A percentile compares a stretch with the other conserved stretches of the same genome.
Evolutionary conservation across 2,329 filamentous ascomycete genomes (phyloP).

Genomic region (Aureobasidium pullulans): DNA sequence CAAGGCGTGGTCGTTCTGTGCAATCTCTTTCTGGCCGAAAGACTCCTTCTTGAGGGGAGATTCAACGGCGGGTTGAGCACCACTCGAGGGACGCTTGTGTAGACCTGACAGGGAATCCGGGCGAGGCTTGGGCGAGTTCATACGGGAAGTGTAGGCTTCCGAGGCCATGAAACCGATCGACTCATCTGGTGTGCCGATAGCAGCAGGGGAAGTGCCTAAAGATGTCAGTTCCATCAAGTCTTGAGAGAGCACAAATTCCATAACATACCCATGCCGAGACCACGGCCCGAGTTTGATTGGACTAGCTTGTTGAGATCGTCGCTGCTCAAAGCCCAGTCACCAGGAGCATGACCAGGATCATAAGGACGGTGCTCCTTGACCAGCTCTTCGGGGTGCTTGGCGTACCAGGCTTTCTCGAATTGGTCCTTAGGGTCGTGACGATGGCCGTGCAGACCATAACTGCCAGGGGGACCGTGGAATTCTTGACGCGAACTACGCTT

Average conservation of each 20-base stretch:
- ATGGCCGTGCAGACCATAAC: constrained; percentile 88
- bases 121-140: constrained; percentile 57
- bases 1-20: constrained; percentile 22
- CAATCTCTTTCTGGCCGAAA: constrained; percentile 29
- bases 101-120: constrained; percentile 26
- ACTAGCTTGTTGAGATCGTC: constrained; percentile 89
- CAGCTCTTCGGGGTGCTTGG: constrained; percentile 78
- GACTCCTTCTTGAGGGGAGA: constrained; percentile 40
- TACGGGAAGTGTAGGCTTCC: constrained; percentile 73
- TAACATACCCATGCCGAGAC: constrained; percentile 43
- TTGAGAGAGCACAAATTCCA: neutral
- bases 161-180: constrained; percentile 83
- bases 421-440: constrained; percentile 67
- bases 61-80: constrained; percentile 30
- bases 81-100: constrained; percentile 25
- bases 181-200: constrained; percentile 73
- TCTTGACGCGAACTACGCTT: constrained; percentile 65
- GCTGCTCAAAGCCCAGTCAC: constrained; percentile 79
- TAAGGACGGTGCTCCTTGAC: constrained; percentile 68
- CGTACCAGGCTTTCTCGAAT: constrained; percentile 85
- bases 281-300: constrained; percentile 53
- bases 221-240: constrained; percentile 14
- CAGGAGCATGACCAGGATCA: constrained; percentile 50
- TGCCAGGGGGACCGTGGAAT: constrained; percentile 67
- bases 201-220: constrained; percentile 56